Evolutionary conservation across 2,329 filamentous ascomycete genomes (phyloP).

Genomic region (Sphaerulina musiva): DNA sequence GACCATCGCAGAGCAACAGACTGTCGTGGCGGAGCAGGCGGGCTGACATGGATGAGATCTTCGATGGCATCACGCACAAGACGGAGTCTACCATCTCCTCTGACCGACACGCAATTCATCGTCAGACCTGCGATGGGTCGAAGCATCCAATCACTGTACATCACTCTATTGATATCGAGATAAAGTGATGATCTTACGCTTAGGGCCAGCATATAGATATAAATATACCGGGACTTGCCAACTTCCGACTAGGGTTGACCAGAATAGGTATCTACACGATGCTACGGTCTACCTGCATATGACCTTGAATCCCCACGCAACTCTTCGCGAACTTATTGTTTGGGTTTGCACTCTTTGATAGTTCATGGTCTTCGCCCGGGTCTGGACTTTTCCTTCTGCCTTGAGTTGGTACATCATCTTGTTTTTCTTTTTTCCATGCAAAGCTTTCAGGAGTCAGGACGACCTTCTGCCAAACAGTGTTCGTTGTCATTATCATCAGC

Average conservation of each 20-base stretch:
- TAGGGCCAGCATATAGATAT: neutral
- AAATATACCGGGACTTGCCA: neutral
- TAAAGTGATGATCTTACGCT: neutral
- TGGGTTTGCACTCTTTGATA: too few relatives aligned
- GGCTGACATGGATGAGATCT: constrained; percentile 3
- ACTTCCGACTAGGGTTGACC: neutral
- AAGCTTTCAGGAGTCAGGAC: too few relatives aligned
- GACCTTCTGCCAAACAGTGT: too few relatives aligned
- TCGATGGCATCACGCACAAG: constrained; percentile 1
- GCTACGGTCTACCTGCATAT: too few relatives aligned
- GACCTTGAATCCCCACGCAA: too few relatives aligned
- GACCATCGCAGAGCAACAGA: constrained; percentile 3
- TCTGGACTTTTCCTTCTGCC: too few relatives aligned
- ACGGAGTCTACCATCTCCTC: constrained; percentile 8
- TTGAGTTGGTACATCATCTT: too few relatives aligned
- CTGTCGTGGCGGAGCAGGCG: neutral
- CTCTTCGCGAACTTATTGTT: too few relatives aligned
- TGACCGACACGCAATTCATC: neutral
- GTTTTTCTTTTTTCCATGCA: too few relatives aligned
- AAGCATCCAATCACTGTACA: constrained; percentile 9
- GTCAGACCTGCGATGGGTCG: constrained; percentile 4
- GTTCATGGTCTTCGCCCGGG: too few relatives aligned
- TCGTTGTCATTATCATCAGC: too few relatives aligned
- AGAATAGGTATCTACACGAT: too few relatives aligned
- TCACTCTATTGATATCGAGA: constrained; percentile 5